A percentile compares a stretch with the other conserved stretches of the same genome.
Evolutionary conservation across 371 early-diverging fungal species (phyloP).

Genomic region (Lichtheimia ramosa): DNA sequence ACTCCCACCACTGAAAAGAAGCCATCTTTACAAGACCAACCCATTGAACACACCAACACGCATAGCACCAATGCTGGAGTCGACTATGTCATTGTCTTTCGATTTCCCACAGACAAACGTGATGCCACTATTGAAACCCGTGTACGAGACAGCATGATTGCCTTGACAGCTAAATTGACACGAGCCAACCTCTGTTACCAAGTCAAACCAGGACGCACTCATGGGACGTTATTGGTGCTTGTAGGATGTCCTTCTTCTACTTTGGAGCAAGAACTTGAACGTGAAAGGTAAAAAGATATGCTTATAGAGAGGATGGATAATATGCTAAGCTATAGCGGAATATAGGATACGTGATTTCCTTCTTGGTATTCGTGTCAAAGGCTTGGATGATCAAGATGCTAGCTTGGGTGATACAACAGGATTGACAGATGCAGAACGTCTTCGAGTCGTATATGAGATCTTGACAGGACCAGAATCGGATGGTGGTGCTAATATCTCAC

Average conservation of each 20-base stretch:
- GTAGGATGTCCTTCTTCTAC: slow-evolving; percentile 30
- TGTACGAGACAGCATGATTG: slow-evolving; percentile 16
- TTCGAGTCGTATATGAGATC: slow-evolving; percentile 72
- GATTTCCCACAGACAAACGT: slow-evolving; percentile 22
- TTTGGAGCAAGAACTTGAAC: slow-evolving; percentile 24
- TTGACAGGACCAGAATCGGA: slow-evolving; percentile 65
- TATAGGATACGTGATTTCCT: slow-evolving; percentile 67
- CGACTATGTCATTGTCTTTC: slow-evolving; percentile 52
- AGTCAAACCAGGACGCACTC: slow-evolving; percentile 34
- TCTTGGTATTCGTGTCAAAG: slow-evolving; percentile 57
- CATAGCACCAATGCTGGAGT: slow-evolving; percentile 21
- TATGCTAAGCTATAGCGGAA: neutral
- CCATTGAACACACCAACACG: too few species aligned
- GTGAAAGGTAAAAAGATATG: slow-evolving; percentile 19
- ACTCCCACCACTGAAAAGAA: too few species aligned
- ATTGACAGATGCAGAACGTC: slow-evolving; percentile 70
- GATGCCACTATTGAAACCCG: slow-evolving; percentile 21
- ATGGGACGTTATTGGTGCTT: slow-evolving; percentile 28
- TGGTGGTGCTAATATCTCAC: slow-evolving; percentile 72
- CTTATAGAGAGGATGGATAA: too few species aligned
- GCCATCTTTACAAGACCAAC: too few species aligned
- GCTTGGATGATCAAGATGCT: slow-evolving; percentile 27
- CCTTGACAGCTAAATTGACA: slow-evolving; percentile 21
- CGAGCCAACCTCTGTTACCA: slow-evolving; percentile 32
- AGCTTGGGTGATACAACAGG: slow-evolving; percentile 19